These are phyloP conservation scores for Solanum dulcamara DNA, from an alignment of 257 asterid species.

Conservation along the genomic window DNA sequence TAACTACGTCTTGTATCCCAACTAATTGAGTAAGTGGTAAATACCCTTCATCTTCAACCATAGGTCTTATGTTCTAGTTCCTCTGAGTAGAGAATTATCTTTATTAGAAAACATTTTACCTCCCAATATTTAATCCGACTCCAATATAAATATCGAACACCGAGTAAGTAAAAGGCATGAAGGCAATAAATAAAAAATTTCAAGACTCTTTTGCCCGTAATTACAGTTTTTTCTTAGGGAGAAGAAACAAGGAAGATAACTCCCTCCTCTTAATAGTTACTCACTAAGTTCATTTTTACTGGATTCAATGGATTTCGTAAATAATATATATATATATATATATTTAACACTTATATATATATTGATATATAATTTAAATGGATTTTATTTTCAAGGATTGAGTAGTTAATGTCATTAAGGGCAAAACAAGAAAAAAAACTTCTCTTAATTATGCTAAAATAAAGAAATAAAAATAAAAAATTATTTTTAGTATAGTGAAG, in stretches of 20 bases:
- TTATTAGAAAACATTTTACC: too few species aligned
- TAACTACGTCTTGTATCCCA: not conserved
- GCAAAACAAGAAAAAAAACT: not conserved
- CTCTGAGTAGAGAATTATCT: not conserved
- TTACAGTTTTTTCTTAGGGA: not conserved
- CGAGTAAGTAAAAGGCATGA: not conserved
- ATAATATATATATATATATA: too few species aligned
- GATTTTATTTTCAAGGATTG: not conserved
- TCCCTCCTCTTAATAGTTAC: not conserved
- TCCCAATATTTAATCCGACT: too few species aligned
- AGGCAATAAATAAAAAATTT: not conserved
- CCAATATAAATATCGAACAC: not conserved
- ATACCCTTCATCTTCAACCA: too few species aligned
- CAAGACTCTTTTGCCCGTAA: not conserved
- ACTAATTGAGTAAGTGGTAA: not conserved
- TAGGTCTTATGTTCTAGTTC: not conserved
- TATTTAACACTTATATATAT: too few species aligned
- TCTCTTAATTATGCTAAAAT: not conserved
- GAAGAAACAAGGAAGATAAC: not conserved
- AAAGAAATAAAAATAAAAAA: too few species aligned
- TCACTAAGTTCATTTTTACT: not conserved
- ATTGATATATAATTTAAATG: too few species aligned
- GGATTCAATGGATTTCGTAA: not conserved
- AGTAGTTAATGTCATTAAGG: not conserved
- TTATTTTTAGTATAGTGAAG: not conserved